These are phyloP conservation scores for Pyrenophora seminiperda DNA, from an alignment of 2,329 filamentous ascomycete species.

Conservation along the genomic window DNA sequence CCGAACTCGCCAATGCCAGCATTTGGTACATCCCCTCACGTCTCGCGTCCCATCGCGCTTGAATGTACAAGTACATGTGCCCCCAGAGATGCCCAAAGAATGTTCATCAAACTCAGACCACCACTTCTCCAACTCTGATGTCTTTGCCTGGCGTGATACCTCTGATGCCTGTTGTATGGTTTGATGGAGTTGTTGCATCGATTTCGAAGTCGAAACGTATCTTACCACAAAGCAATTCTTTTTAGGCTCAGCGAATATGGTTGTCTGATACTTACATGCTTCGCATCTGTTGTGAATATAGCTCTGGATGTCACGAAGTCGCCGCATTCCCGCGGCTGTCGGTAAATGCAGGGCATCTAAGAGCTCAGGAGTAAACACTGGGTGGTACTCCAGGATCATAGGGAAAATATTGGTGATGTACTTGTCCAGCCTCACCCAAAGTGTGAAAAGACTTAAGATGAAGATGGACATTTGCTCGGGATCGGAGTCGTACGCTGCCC, in stretches of 20 bases:
- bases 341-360: slow-evolving; percentile 62
- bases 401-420: slow-evolving; percentile 50
- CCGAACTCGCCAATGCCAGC: slow-evolving; percentile 42
- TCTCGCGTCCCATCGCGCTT: slow-evolving; percentile 15
- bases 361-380: slow-evolving; percentile 55
- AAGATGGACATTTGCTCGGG: slow-evolving; percentile 58
- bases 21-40: slow-evolving; percentile 51
- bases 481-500: slow-evolving; percentile 50
- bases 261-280: slow-evolving; percentile 30
- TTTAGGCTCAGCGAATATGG: slow-evolving; percentile 54
- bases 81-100: slow-evolving; percentile 40
- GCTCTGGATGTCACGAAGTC: slow-evolving; percentile 56
- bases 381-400: slow-evolving; percentile 57
- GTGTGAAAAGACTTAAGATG: slow-evolving; percentile 59
- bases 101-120: slow-evolving; percentile 48
- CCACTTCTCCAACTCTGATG: slow-evolving; percentile 41
- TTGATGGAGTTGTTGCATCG: slow-evolving; percentile 27
- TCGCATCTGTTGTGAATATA: slow-evolving; percentile 53
- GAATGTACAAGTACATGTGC: slow-evolving; percentile 36
- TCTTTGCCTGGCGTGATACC: slow-evolving; percentile 39
- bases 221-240: slow-evolving; percentile 51
- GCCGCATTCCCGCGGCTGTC: slow-evolving; percentile 53
- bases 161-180: slow-evolving; percentile 42
- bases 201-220: slow-evolving; percentile 48
- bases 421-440: slow-evolving; percentile 63